phyloP scores from a whole-genome alignment of 345 rosid species.

The Pelargonium nanum region DNA sequence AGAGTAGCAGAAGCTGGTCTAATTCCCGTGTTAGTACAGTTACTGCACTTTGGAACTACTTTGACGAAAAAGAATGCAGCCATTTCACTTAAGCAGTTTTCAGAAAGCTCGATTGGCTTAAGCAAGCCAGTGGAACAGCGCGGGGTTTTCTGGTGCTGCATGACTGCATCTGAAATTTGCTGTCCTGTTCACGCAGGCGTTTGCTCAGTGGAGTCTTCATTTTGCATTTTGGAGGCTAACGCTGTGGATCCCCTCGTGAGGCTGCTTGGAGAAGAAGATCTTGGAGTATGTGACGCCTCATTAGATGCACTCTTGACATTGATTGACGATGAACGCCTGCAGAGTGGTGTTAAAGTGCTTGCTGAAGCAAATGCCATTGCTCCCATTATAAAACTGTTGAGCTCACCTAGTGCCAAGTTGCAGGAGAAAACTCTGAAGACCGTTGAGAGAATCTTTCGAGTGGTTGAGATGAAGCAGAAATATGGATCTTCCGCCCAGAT shows the following conservation, averaged over 20 bases:
- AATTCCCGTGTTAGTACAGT: conserved; percentile 40
- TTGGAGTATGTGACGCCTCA: conserved; percentile 40
- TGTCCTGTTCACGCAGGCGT: conserved; percentile 49
- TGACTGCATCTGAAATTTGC: conserved; percentile 28
- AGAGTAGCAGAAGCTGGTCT: conserved; percentile 41
- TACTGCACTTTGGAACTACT: conserved; percentile 34
- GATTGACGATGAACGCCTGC: conserved; percentile 43
- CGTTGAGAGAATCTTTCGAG: conserved; percentile 48
- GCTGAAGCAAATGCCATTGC: conserved; percentile 42
- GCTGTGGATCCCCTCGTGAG: conserved; percentile 42
- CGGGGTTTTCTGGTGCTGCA: conserved; percentile 38
- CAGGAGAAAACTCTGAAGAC: conserved; percentile 49
- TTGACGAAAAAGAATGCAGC: conserved; percentile 41
- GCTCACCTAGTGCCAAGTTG: conserved; percentile 35
- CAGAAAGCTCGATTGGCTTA: conserved; percentile 31
- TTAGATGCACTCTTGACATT: conserved; percentile 52
- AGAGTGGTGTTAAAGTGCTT: conserved; percentile 46
- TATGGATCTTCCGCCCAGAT: conserved; percentile 49
- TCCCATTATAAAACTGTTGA: conserved; percentile 32
- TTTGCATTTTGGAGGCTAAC: conserved; percentile 58
- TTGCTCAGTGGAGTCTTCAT: conserved; percentile 48
- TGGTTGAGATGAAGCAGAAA: conserved; percentile 44
- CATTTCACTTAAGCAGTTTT: conserved; percentile 35
- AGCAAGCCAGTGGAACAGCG: conserved; percentile 24
- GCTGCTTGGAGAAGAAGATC: conserved; percentile 38